Base-by-base conservation (phyloP, 768 basidiomycete genomes). In the Leccinum variicolor region DNA sequence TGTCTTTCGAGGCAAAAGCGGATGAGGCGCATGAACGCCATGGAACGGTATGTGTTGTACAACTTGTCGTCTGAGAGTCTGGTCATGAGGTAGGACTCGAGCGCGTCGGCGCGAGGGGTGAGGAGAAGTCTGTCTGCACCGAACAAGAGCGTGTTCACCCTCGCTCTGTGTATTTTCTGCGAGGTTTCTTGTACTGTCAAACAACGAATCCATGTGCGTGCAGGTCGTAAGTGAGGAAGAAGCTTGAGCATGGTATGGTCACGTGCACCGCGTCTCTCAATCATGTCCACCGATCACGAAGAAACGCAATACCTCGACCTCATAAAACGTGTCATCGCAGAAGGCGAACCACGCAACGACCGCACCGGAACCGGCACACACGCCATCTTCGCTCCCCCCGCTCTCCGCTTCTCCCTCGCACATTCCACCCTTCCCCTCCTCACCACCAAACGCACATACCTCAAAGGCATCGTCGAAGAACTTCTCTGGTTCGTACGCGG, bases 321-420 rank as follows among this genome's bases (percentile, higher is more conserved):
- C 64, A 90, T 98, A 56, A 74, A 82, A 55, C 80, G 79, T 60
- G 88, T 95, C 60, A 79, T 98, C 43, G 78, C 84, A 41, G 79
- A 79, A 0, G 96, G 96, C 11, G 92, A 92, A 56, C 61, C 74
- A 10, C 86, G 96, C 31, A 84, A 89, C 55, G 96, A 99, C 69
- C 86, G 96, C 50, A 99, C 96, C 0, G 96, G 96, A 17, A 98
- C 96, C 0, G 96, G 96, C 54, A 98, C 95, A 10, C 75, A 92
- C 63, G 88, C 95, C 51, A 70, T 96, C 70, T 98, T 99, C 69
- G 95, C 94, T 0, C 96, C 96, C 6, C 90, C 88, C 3, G 80
- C 86, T 13, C 77, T 99, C 52, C 90, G 94, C 15, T 99, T 99
- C 80, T 89, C 90, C 15, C 87, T 98, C 56, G 75, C 82, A 6